phyloP scores from a whole-genome alignment of 306 rosid species.

The Astragalus membranaceus region DNA sequence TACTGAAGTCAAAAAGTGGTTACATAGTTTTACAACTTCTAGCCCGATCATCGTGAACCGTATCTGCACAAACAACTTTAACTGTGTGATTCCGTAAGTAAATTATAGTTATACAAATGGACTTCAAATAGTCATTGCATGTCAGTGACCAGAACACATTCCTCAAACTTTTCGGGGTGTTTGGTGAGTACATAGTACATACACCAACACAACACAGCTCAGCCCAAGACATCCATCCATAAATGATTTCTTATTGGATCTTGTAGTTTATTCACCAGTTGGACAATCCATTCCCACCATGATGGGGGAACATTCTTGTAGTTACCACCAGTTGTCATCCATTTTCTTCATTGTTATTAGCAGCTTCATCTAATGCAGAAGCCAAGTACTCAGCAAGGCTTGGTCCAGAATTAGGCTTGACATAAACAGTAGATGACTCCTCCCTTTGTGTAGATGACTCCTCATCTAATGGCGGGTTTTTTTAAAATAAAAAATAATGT shows the following conservation, averaged over 20 bases:
- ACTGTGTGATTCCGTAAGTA: background rate
- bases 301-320: background rate
- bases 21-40: background rate
- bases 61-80: background rate
- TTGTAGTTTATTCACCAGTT: background rate
- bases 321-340: constrained; percentile 19
- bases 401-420: constrained; percentile 48
- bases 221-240: too few species aligned
- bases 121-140: background rate
- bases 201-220: too few species aligned
- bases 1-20: background rate
- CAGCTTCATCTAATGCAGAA: constrained; percentile 63
- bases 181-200: background rate
- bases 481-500: too few species aligned
- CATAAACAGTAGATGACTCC: constrained; percentile 30
- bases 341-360: constrained; percentile 26
- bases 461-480: too few species aligned
- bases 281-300: background rate
- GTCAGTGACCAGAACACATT: background rate
- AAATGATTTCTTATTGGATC: too few species aligned
- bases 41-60: background rate
- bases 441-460: constrained; percentile 28
- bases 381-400: constrained; percentile 90
- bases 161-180: background rate
- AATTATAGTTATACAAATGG: background rate